Evolutionary conservation across 371 early-diverging fungal species (phyloP), one percentile per base, ranked within the genome.

Genomic region (Mucor circinelloides): DNA sequence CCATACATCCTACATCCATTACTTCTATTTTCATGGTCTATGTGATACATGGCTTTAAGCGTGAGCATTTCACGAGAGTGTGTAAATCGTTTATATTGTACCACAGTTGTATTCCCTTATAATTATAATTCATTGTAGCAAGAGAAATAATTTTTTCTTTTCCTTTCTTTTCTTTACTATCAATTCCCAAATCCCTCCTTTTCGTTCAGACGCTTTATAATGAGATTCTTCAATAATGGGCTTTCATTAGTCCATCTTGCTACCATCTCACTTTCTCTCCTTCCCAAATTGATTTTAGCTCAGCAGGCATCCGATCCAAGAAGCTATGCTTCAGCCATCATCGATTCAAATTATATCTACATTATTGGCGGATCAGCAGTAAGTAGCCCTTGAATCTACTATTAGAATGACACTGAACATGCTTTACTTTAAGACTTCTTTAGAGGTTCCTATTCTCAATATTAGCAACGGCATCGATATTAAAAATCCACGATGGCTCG

Each of bases 391-490:
- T 28, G 30, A 28, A 55, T 44, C 6, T 46, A 52, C 9, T 21
- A 5, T 6, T 21, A 59, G 10, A 50, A 27, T 31, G 59, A 15
- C 23, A 23, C 54, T 6, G 6, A 52, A 21, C 36, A 13, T 60
- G 38, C n/a, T 25, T 31, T 40, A 17, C 46, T 32, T 19, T 21
- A 63, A 76, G 80, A 28, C 60, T n/a, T 55, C 60, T 7, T 44
- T 73, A 27, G 60, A 73, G 25, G 71, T 77, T 36, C 73, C 73
- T 69, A 25, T 66, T 12, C 58, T 83, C 6, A 74, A 80, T 56
- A 44, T 73, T 25, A 66, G 70, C 2, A 25, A 67, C 23, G 74
- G 74, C 0, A 55, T 83, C 8, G 63, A 77, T 19, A 50, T 58
- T 6, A 32, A 55, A 3, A 58, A 63, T n/a, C 70, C 73, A 4